Evolutionary conservation across 257 asterid genomes (phyloP).

Genomic region (Ophiorrhiza pumila): DNA sequence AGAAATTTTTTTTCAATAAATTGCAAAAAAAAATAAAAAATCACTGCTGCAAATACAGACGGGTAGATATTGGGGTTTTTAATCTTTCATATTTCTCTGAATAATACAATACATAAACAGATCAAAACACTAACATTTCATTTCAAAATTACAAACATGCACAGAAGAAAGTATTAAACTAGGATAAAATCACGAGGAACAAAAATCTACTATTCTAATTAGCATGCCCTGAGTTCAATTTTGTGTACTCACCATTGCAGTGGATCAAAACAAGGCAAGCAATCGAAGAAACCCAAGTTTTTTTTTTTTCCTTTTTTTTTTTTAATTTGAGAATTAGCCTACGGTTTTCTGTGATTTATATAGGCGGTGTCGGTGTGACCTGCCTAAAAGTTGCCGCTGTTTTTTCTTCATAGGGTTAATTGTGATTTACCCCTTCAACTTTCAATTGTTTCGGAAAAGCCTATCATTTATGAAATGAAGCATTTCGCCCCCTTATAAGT

Average conservation of each 20-base stretch:
- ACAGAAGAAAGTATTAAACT: not conserved
- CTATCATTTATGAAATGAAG: too few species aligned
- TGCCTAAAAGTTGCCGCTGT: not conserved
- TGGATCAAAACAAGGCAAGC: not conserved
- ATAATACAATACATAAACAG: too few species aligned
- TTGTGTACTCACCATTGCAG: constrained; percentile 1
- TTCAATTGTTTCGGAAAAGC: too few species aligned
- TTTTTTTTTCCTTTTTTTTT: not conserved
- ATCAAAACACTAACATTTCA: not conserved
- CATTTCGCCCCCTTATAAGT: too few species aligned
- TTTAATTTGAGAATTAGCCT: not conserved
- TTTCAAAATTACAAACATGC: not conserved
- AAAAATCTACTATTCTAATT: too few species aligned
- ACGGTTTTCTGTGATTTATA: not conserved
- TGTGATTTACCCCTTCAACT: not conserved
- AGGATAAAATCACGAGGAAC: not conserved
- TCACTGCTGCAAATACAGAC: not conserved
- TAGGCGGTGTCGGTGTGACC: not conserved
- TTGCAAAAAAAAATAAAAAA: not conserved
- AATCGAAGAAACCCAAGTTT: not conserved
- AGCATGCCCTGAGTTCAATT: too few species aligned
- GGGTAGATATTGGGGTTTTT: not conserved
- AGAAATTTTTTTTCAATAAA: too few species aligned
- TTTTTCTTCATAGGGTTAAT: too few species aligned
- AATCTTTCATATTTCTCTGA: not conserved